Percentiles rank a stretch among this genome's conserved stretches.
phyloP scores from a whole-genome alignment of 1,284 basidiomycete genomes.

The Ceratobasidium sp. region DNA sequence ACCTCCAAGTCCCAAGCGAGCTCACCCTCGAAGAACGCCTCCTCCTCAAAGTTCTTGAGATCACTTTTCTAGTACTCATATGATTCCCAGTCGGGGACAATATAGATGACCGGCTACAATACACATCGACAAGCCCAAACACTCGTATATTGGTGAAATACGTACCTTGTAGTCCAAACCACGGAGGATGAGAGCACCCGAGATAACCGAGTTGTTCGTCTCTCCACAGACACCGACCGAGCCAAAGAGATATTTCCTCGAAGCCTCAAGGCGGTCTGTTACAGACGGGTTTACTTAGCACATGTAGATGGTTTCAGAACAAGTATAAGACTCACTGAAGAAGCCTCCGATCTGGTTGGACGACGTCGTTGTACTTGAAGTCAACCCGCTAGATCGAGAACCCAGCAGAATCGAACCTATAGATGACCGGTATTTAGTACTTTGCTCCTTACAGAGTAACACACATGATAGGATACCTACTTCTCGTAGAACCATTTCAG shows the following conservation, averaged over 20 bases:
- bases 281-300: no score
- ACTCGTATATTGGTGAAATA: not conserved
- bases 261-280: conserved; percentile 89
- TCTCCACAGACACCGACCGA: conserved; percentile 92
- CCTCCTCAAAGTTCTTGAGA: conserved; percentile 76
- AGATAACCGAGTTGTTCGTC: conserved; percentile 81
- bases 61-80: conserved; percentile 80
- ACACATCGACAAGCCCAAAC: conserved; percentile 21
- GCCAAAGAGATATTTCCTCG: conserved; percentile 95
- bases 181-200: conserved; percentile 85
- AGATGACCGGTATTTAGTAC: not conserved
- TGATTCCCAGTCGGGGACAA: conserved; percentile 88
- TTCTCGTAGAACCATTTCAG: conserved; percentile 93
- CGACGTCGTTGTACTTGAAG: conserved; percentile 98
- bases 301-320: not conserved
- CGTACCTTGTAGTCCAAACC: conserved; percentile 65
- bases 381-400: conserved; percentile 94
- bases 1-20: conserved; percentile 88
- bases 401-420: conserved; percentile 83
- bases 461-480: conserved; percentile 62
- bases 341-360: conserved; percentile 92
- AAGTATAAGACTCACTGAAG: conserved; percentile 67
- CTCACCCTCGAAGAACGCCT: conserved; percentile 90
- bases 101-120: conserved; percentile 75
- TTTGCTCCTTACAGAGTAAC: not conserved